Percentiles rank a stretch among this genome's conserved stretches.
Conservation (phyloP, 331 rosid genomes). For the Dryas integrifolia region DNA sequence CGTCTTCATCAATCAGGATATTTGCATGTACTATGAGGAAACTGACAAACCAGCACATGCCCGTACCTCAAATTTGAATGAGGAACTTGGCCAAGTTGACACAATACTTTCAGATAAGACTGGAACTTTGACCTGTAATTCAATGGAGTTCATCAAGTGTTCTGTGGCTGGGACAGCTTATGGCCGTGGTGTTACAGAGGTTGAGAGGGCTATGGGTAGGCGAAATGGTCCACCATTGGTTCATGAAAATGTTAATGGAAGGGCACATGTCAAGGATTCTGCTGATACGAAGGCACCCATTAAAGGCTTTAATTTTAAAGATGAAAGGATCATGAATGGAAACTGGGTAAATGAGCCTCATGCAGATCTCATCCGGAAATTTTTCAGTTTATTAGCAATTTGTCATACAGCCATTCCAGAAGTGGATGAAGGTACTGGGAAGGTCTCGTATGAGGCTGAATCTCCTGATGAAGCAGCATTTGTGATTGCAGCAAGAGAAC, state of each 20-base stretch:
- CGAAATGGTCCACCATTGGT: slow-evolving; percentile 39
- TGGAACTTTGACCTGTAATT: slow-evolving; percentile 96
- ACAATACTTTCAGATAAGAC: slow-evolving; percentile 98
- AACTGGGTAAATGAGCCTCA: slow-evolving; percentile 78
- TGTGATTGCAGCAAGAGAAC: slow-evolving; percentile 93
- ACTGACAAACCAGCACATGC: slow-evolving; percentile 87
- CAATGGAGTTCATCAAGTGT: slow-evolving; percentile 97
- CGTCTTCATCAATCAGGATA: slow-evolving; percentile 84
- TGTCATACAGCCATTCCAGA: slow-evolving; percentile 98
- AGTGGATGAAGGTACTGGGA: slow-evolving; percentile 62
- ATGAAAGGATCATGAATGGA: slow-evolving; percentile 86
- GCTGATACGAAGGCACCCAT: slow-evolving; percentile 35
- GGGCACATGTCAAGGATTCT: slow-evolving; percentile 27
- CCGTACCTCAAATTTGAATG: slow-evolving; percentile 92
- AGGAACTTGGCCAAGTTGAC: slow-evolving; percentile 99
- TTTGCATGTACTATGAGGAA: slow-evolving; percentile 84
- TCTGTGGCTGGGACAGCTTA: slow-evolving; percentile 91
- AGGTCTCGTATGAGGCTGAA: slow-evolving; percentile 80
- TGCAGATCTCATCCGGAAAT: slow-evolving; percentile 60
- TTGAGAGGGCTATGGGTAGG: slow-evolving; percentile 62
- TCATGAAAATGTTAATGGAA: slow-evolving; percentile 27
- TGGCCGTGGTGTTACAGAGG: slow-evolving; percentile 83
- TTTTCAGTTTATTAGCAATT: slow-evolving; percentile 68
- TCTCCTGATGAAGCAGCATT: slow-evolving; percentile 99
- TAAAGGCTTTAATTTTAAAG: slow-evolving; percentile 88